Base-by-base conservation (phyloP, 169 alveolate genomes). In the Cyclospora cayetanensis region DNA sequence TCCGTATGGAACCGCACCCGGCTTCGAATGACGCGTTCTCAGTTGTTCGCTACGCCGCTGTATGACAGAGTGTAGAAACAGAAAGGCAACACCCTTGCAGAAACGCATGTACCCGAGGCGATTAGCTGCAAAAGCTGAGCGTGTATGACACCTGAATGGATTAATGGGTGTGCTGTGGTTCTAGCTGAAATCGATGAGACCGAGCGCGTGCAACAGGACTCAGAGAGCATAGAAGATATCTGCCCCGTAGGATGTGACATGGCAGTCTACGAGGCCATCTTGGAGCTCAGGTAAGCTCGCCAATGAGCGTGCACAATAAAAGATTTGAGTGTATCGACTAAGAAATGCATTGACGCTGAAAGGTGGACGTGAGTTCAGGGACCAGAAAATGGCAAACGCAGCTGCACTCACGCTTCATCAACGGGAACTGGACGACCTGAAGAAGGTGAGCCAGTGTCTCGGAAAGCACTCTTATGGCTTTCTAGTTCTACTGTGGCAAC, bases 231-330 rank as follows among this genome's bases (percentile, higher is more conserved):
- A 12, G 89, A 80, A 35, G 89, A 80, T 31, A 52, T 80, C 4
- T 80, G 89, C 22, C 89, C 89, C 7, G 9, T 80, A 31, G 89
- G 89, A 25, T 80, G 89, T 25, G 89, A 80, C 39, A 80, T 80
- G 89, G 74, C 89, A 0, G 50, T 80, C 3, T 80, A 80, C 74
- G 89, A 80, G 55, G 89, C 89, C 3, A 41, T 80, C 35, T 80
- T 80, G 76, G 89, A 80, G 37, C 63, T 80, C 70, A 46, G 89
- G 89, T 80, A 52, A 34, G 25, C 52, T 0, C 3, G 9, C n/a
- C 2, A 0, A 37, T 37, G 60, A 20, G 37, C 22, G 25, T 34
- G 60, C 41, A 39, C 18, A 9, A 22, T 25, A 37, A 39, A 20
- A 15, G 7, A 15, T 37, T 37, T 37, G 83, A 22, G 5, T 42